Percentiles rank a stretch among this genome's conserved stretches.
Conservation (phyloP, 1,284 basidiomycete genomes). For the Chiua sp. region DNA sequence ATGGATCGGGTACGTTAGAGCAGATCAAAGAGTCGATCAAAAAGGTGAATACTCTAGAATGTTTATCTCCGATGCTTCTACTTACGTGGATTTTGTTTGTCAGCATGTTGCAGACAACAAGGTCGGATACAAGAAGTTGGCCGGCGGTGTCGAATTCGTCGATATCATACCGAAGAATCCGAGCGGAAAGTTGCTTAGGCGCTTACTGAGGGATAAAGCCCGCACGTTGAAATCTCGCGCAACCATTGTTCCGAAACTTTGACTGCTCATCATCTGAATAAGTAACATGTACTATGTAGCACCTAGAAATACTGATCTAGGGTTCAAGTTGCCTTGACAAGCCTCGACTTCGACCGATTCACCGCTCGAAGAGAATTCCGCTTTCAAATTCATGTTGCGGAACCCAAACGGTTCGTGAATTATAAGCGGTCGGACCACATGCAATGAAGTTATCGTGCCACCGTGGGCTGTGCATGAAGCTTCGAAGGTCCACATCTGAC, state of each 20-base stretch:
- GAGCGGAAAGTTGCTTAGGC: slow-evolving; percentile 57
- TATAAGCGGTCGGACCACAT: too few species aligned
- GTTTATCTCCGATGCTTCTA: background rate
- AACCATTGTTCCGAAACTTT: background rate
- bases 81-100: background rate
- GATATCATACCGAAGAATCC: too few species aligned
- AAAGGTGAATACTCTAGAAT: slow-evolving; percentile 45
- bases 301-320: too few species aligned
- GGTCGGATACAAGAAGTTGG: slow-evolving; percentile 63
- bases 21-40: slow-evolving; percentile 42
- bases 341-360: too few species aligned
- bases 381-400: too few species aligned
- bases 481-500: too few species aligned
- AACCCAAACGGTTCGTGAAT: too few species aligned
- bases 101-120: slow-evolving; percentile 57
- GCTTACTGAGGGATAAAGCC: slow-evolving; percentile 54
- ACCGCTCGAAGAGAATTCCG: too few species aligned
- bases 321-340: too few species aligned
- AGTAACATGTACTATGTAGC: too few species aligned
- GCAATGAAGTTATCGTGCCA: too few species aligned
- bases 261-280: background rate
- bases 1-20: slow-evolving; percentile 27
- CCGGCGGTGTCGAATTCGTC: slow-evolving; percentile 41
- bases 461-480: too few species aligned
- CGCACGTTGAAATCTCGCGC: background rate